A percentile compares a stretch with the other conserved stretches of the same genome.
phyloP scores from a whole-genome alignment of 1,284 basidiomycete genomes.

The Fomitopsis betulina region DNA sequence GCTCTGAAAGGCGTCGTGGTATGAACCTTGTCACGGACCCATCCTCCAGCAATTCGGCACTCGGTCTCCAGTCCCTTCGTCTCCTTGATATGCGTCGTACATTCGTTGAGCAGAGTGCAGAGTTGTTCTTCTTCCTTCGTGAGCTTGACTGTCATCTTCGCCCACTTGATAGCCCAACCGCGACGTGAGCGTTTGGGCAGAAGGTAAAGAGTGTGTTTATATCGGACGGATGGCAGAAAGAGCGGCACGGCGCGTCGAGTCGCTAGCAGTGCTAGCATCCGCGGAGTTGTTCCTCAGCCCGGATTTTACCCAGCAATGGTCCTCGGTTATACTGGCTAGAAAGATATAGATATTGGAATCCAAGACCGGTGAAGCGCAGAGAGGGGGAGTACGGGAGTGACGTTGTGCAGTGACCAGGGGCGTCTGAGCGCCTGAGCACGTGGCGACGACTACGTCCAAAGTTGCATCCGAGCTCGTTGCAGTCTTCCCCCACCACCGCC shows the following conservation, averaged over 20 bases:
- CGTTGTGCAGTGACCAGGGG: no score
- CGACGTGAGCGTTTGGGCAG: background rate
- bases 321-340: no score
- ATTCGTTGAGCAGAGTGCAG: conserved; percentile 68
- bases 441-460: conserved; percentile 1
- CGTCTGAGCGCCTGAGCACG: background rate
- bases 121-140: conserved; percentile 54
- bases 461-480: background rate
- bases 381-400: no score
- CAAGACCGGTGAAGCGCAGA: no score
- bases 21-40: conserved; percentile 95
- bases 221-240: background rate
- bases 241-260: background rate
- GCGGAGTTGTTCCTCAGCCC: no score
- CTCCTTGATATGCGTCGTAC: conserved; percentile 47
- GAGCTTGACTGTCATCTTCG: conserved; percentile 38
- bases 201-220: background rate
- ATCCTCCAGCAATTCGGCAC: conserved; percentile 91
- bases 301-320: background rate
- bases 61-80: conserved; percentile 53
- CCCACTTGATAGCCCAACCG: conserved; percentile 14
- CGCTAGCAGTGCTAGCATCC: background rate
- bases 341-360: no score
- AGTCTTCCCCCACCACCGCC: conserved; percentile 11
- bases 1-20: background rate